Conservation (phyloP, 225 moss, liverwort and hornwort species). For the Sphagnum contortum region DNA sequence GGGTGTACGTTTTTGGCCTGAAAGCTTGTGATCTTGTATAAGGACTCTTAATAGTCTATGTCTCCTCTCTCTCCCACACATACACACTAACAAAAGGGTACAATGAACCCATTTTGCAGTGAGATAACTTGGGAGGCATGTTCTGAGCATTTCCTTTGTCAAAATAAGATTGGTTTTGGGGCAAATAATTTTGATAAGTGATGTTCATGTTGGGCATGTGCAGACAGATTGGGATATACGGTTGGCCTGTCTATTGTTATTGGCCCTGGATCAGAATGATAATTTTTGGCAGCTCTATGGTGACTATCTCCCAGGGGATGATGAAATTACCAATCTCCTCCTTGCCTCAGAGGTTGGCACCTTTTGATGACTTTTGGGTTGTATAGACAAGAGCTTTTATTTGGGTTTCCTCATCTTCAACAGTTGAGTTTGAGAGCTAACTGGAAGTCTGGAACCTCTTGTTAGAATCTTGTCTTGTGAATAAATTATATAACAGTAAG, state of each 20-base stretch:
- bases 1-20: no score
- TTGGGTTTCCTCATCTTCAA: not conserved
- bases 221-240: conserved; percentile 93
- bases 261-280: conserved; percentile 77
- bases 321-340: conserved; percentile 72
- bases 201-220: conserved; percentile 4
- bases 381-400: not conserved
- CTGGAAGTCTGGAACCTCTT: no score
- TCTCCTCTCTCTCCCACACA: no score
- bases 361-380: not conserved
- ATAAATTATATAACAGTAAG: no score
- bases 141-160: no score
- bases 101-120: no score
- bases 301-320: conserved; percentile 80
- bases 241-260: conserved; percentile 64
- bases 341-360: conserved; percentile 64
- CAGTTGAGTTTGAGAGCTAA: not conserved
- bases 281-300: conserved; percentile 93
- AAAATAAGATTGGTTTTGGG: no score
- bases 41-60: no score
- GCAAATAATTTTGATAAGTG: not conserved
- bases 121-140: no score
- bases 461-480: no score
- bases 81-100: no score
- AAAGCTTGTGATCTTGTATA: no score